Conservation (phyloP, 345 rosid genomes). For the Erucastrum elatum region DNA sequence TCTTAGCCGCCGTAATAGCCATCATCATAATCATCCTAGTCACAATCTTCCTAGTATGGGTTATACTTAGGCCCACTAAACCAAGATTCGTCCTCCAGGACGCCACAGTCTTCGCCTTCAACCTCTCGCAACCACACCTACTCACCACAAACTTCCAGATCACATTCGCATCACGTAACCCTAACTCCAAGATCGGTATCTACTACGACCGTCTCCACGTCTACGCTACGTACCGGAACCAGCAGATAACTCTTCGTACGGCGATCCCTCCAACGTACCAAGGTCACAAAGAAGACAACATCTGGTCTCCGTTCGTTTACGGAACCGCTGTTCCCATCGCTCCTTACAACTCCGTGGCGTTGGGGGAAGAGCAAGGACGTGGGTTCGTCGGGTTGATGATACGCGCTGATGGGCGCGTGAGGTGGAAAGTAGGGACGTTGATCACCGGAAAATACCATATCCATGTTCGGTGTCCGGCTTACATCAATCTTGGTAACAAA, state of each 20-base stretch:
- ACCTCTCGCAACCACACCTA: slow-evolving; percentile 63
- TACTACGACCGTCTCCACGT: slow-evolving; percentile 84
- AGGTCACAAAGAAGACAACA: slow-evolving; percentile 57
- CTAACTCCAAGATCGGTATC: slow-evolving; percentile 72
- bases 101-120: slow-evolving; percentile 86
- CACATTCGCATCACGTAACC: slow-evolving; percentile 79
- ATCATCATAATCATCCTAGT: slow-evolving; percentile 56
- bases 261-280: slow-evolving; percentile 55
- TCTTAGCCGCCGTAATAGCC: slow-evolving; percentile 43
- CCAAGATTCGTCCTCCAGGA: slow-evolving; percentile 89
- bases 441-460: slow-evolving; percentile 64
- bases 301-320: slow-evolving; percentile 80
- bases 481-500: slow-evolving; percentile 53
- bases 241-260: slow-evolving; percentile 75
- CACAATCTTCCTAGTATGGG: slow-evolving; percentile 76
- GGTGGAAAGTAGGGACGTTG: slow-evolving; percentile 77
- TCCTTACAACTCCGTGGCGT: slow-evolving; percentile 58
- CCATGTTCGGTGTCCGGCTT: slow-evolving; percentile 61
- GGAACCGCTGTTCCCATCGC: slow-evolving; percentile 77
- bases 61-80: slow-evolving; percentile 70
- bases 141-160: slow-evolving; percentile 80
- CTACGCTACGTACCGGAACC: slow-evolving; percentile 71
- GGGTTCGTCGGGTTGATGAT: slow-evolving; percentile 54
- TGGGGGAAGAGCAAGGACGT: slow-evolving; percentile 51
- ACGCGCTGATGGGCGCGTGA: slow-evolving; percentile 80